phyloP scores from a whole-genome alignment of 371 early-diverging fungal species.

The Thermomucor indicae-seudaticae region DNA sequence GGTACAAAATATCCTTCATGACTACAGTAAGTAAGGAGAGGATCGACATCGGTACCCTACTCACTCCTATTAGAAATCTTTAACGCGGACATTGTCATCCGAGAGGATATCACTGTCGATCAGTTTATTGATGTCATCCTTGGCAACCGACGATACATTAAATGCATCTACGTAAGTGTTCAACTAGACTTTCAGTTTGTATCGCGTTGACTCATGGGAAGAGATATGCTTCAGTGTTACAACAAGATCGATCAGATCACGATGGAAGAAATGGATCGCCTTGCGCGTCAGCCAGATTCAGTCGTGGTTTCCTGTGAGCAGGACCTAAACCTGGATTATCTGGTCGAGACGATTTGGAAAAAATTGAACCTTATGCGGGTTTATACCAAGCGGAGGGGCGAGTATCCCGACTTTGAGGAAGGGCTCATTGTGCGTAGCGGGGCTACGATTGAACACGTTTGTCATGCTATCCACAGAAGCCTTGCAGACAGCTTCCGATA shows the following conservation, averaged over 20 bases:
- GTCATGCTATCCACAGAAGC: slow-evolving; percentile 93
- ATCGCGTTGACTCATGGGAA: neutral
- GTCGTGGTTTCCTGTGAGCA: slow-evolving; percentile 91
- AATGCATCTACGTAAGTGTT: slow-evolving; percentile 84
- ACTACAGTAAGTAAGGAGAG: slow-evolving; percentile 67
- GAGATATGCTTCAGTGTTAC: slow-evolving; percentile 52
- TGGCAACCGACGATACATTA: slow-evolving; percentile 96
- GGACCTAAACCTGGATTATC: slow-evolving; percentile 92
- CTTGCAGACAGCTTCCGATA: slow-evolving; percentile 91
- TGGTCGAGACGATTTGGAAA: slow-evolving; percentile 91
- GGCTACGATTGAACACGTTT: slow-evolving; percentile 94
- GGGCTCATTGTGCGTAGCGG: slow-evolving; percentile 90
- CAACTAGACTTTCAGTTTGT: neutral
- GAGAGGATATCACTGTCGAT: slow-evolving; percentile 97
- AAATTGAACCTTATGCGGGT: slow-evolving; percentile 86
- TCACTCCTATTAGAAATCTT: slow-evolving; percentile 65
- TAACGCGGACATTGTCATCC: slow-evolving; percentile 98
- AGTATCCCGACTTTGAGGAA: slow-evolving; percentile 94
- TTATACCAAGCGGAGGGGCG: slow-evolving; percentile 98
- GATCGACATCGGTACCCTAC: neutral
- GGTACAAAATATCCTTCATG: slow-evolving; percentile 94
- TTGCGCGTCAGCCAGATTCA: slow-evolving; percentile 86
- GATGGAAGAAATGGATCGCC: slow-evolving; percentile 92
- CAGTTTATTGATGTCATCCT: slow-evolving; percentile 99
- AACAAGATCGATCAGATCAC: slow-evolving; percentile 99